phyloP scores from a whole-genome alignment of 2,329 filamentous ascomycete genomes.

The Colletotrichum lini region DNA sequence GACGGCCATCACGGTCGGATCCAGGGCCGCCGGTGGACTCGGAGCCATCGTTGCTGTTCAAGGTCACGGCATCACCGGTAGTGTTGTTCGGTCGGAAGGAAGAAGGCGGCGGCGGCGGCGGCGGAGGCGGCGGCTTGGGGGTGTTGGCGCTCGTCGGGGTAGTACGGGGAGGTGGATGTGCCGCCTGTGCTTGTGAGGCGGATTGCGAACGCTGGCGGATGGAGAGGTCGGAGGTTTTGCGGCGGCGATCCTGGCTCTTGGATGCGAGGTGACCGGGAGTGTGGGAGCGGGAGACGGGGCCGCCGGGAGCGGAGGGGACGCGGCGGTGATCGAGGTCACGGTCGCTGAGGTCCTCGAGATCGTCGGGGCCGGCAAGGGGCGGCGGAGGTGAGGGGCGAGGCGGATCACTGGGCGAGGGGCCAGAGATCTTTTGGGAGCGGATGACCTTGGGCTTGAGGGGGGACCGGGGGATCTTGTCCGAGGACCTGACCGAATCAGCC shows the following conservation, averaged over 20 bases:
- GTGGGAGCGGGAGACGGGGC: constrained; percentile 68
- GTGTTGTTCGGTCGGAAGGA: constrained; percentile 40
- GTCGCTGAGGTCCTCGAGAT: constrained; percentile 44
- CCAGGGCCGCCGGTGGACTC: constrained; percentile 45
- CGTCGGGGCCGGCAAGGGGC: constrained; percentile 40
- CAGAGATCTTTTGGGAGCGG: constrained; percentile 68
- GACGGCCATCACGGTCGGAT: constrained; percentile 50
- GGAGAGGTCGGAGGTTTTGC: constrained; percentile 66
- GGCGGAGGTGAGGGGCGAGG: constrained; percentile 45
- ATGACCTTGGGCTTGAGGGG: constrained; percentile 59
- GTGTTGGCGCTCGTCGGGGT: constrained; percentile 42
- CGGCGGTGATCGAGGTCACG: constrained; percentile 48
- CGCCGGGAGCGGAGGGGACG: constrained; percentile 37
- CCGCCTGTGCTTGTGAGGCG: constrained; percentile 52
- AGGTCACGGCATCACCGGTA: constrained; percentile 42
- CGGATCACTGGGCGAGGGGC: constrained; percentile 52
- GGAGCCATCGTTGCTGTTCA: constrained; percentile 45
- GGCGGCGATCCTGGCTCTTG: constrained; percentile 68
- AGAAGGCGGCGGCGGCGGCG: constrained; percentile 33
- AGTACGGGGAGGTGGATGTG: constrained; percentile 46
- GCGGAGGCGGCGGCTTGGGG: constrained; percentile 39
- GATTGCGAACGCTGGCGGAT: constrained; percentile 70
- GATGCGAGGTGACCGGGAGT: constrained; percentile 74
- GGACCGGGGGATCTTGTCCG: constrained; percentile 40
- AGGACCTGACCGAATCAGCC: constrained; percentile 44